These are phyloP conservation scores for Mortierella sp. DNA, from an alignment of 371 early-diverging fungal genomes.

Conservation along the genomic window DNA sequence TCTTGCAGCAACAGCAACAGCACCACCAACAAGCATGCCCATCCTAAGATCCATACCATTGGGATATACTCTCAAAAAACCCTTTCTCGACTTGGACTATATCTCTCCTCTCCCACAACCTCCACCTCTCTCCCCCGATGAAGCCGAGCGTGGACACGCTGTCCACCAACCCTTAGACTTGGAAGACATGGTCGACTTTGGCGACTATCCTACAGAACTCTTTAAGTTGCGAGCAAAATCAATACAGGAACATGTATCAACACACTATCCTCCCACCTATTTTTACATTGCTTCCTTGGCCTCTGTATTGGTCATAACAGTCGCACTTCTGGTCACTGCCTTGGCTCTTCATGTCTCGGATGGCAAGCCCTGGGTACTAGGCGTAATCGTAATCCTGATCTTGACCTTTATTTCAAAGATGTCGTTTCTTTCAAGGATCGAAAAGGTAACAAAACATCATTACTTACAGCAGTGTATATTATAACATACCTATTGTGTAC, in stretches of 20 bases:
- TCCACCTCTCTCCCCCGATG: background rate
- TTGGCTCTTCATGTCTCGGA: constrained; percentile 31
- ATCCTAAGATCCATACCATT: constrained; percentile 36
- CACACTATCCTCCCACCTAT: constrained; percentile 23
- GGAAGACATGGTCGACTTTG: constrained; percentile 14
- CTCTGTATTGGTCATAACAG: constrained; percentile 16
- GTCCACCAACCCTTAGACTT: background rate
- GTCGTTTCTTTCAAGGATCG: constrained; percentile 50
- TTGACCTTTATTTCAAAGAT: constrained; percentile 42
- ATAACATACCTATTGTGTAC: background rate
- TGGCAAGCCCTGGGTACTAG: constrained; percentile 46
- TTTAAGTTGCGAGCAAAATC: constrained; percentile 30
- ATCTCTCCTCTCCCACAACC: background rate
- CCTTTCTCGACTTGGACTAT: constrained; percentile 17
- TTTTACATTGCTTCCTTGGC: constrained; percentile 29
- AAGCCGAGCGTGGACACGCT: constrained; percentile 21
- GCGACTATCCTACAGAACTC: constrained; percentile 37
- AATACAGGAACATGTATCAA: constrained; percentile 22
- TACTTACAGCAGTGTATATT: too few relatives aligned
- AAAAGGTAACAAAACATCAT: constrained; percentile 22
- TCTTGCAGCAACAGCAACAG: background rate
- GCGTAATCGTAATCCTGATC: constrained; percentile 34
- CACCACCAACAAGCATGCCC: constrained; percentile 41
- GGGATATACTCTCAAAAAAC: constrained; percentile 21
- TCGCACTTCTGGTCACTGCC: constrained; percentile 19